phyloP scores from a whole-genome alignment of 2,329 filamentous ascomycete species.

The Colletotrichum musae region DNA sequence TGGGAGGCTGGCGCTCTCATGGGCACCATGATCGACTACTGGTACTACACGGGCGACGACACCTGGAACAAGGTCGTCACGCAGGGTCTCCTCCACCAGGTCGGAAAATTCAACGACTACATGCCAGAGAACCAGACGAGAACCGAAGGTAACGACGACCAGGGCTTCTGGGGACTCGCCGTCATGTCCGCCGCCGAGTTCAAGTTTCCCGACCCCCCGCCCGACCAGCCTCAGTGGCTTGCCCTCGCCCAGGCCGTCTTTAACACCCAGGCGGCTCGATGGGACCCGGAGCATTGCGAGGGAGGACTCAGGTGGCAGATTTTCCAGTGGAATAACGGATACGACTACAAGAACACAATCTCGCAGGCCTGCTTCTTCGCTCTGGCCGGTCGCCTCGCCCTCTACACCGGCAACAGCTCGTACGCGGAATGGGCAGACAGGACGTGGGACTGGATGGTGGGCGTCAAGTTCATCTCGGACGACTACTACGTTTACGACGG shows the following conservation, averaged over 20 bases:
- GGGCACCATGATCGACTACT: slow-evolving; percentile 83
- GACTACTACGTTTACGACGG: slow-evolving; percentile 76
- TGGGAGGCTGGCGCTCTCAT: slow-evolving; percentile 84
- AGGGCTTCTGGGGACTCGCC: slow-evolving; percentile 81
- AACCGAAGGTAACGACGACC: slow-evolving; percentile 81
- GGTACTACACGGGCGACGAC: slow-evolving; percentile 83
- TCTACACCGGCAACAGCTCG: slow-evolving; percentile 83
- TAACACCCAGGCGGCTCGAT: slow-evolving; percentile 81
- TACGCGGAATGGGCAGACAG: slow-evolving; percentile 84
- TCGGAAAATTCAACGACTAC: slow-evolving; percentile 80
- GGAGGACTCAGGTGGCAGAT: slow-evolving; percentile 90
- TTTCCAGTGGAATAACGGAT: slow-evolving; percentile 85
- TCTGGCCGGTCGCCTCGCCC: slow-evolving; percentile 76
- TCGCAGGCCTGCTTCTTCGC: slow-evolving; percentile 76
- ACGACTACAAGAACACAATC: slow-evolving; percentile 81
- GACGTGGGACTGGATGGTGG: slow-evolving; percentile 78
- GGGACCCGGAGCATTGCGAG: slow-evolving; percentile 78
- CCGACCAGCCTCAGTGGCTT: slow-evolving; percentile 74
- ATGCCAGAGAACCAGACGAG: slow-evolving; percentile 82
- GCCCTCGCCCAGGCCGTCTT: slow-evolving; percentile 85
- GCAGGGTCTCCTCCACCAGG: slow-evolving; percentile 81
- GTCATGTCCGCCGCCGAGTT: slow-evolving; percentile 80
- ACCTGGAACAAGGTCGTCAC: slow-evolving; percentile 78
- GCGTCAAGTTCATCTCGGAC: slow-evolving; percentile 70
- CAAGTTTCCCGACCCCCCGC: slow-evolving; percentile 73